Evolutionary conservation across 176 grass and related monocot species (phyloP), one percentile per base, ranked within the genome.

Genomic region (Zea mays): DNA sequence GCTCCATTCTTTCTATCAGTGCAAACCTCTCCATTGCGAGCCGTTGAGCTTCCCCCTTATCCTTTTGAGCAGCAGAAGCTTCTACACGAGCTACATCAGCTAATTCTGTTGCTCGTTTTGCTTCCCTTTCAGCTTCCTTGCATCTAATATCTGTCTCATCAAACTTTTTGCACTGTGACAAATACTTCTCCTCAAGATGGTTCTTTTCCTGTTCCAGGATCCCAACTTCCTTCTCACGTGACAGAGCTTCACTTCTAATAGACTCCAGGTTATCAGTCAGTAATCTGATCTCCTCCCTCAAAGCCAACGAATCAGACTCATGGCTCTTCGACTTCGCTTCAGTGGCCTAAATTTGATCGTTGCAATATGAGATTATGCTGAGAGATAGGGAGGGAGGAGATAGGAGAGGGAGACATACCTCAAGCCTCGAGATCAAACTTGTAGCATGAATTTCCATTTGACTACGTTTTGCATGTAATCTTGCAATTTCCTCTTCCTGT

Each of bases 191-290:
- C 73, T 92, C 84, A 72, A 97, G 82, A 81, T 97, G 95, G 51
- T 92, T 86, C 74, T 94, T 97, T 85, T 97, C 95, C 77, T 97
- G 87, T 82, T 94, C 92, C 65, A 97, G 73, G 63, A 97, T 90
- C 80, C 69, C 82, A 6, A 86, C 68, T 79, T 94, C 85, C 54
- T 85, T 97, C 45, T 94, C 95, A 74, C 80, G 85, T 27, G 91
- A 90, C 43, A 82, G 61, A 79, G 87, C 87, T 80, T 92, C 77
- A 43, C 49, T 69, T 83, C 84, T 99, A 84, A 95, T 49, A 66
- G 87, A 87, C 55, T 95, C 90, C 40, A 99, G 55, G 45, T 81
- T 89, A 74, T 72, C 85, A 77, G 85, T 79, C 85, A 99, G 44
- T 34, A 11, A 71, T 87, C 37, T 90, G n/a, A 99, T 93, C 79